phyloP scores from a whole-genome alignment of 2,329 filamentous ascomycete species.

The Metarhizium robertsii region DNA sequence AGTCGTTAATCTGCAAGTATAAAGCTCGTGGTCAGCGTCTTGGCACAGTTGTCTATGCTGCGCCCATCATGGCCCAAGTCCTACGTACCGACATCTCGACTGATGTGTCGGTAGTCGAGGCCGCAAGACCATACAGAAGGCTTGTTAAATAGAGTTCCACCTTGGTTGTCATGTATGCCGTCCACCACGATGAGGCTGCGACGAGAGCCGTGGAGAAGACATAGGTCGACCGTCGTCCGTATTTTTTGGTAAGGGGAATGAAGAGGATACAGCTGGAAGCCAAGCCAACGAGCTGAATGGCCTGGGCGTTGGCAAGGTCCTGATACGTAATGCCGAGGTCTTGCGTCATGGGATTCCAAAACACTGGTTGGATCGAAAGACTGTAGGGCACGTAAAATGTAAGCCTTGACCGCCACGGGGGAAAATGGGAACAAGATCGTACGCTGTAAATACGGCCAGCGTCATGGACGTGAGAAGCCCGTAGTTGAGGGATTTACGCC shows the following conservation, averaged over 20 bases:
- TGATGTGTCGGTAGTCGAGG: constrained; percentile 29
- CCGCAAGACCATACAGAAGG: constrained; percentile 23
- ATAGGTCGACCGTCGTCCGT: constrained; percentile 23
- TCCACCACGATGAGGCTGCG: constrained; percentile 16
- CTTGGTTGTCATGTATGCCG: constrained; percentile 10
- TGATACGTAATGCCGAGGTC: constrained; percentile 18
- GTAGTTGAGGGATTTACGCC: constrained; percentile 16
- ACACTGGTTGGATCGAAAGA: constrained; percentile 12
- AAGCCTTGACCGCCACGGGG: no score
- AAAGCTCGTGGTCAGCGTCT: neutral
- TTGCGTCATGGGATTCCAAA: constrained; percentile 11
- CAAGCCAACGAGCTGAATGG: constrained; percentile 20
- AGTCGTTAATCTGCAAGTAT: constrained; percentile 17
- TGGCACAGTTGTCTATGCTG: neutral
- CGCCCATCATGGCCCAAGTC: neutral
- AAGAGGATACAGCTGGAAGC: constrained; percentile 25
- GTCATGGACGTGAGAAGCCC: constrained; percentile 13
- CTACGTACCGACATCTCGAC: constrained; percentile 25
- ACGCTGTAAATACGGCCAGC: constrained; percentile 13
- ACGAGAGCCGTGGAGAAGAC: constrained; percentile 14
- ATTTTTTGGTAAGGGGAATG: constrained; percentile 24
- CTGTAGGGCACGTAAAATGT: neutral
- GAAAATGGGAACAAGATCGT: no score
- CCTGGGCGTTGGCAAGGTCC: constrained; percentile 18
- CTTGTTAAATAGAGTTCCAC: constrained; percentile 16